These are phyloP conservation scores for Eucalyptus cloeziana DNA, from an alignment of 345 rosid species.

Conservation along the genomic window DNA sequence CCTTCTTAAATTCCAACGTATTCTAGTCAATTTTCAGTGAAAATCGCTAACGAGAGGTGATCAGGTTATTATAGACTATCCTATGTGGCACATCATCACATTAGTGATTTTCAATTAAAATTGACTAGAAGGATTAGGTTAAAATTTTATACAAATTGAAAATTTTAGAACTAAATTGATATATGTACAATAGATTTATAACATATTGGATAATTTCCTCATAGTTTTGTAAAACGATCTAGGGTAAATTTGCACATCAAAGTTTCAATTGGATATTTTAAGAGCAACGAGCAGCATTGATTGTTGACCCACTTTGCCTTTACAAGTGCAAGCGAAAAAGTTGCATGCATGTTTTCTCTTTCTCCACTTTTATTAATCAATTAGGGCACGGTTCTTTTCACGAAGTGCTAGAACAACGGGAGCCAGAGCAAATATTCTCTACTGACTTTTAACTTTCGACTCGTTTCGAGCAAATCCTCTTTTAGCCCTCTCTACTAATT, in stretches of 20 bases:
- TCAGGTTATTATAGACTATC: rapidly evolving
- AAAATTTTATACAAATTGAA: background rate
- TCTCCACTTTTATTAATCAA: background rate
- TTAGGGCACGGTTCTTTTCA: background rate
- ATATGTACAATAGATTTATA: rapidly evolving
- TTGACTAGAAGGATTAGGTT: rapidly evolving
- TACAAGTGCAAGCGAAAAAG: background rate
- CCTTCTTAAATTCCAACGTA: rapidly evolving
- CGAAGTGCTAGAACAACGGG: background rate
- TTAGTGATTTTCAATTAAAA: background rate
- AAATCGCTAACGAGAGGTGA: rapidly evolving
- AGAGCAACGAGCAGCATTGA: background rate
- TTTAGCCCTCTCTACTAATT: background rate
- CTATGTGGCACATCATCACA: background rate
- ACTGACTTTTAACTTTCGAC: background rate
- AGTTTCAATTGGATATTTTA: background rate
- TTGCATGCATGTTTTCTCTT: background rate
- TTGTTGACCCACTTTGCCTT: background rate
- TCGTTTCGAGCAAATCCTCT: background rate
- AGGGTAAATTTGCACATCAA: background rate
- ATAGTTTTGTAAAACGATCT: background rate
- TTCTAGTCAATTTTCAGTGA: rapidly evolving
- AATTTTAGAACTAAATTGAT: rapidly evolving
- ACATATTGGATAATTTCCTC: background rate
- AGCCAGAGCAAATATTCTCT: background rate